Evolutionary conservation across 768 basidiomycete genomes (phyloP).

Genomic region (Boletus rubropictus): DNA sequence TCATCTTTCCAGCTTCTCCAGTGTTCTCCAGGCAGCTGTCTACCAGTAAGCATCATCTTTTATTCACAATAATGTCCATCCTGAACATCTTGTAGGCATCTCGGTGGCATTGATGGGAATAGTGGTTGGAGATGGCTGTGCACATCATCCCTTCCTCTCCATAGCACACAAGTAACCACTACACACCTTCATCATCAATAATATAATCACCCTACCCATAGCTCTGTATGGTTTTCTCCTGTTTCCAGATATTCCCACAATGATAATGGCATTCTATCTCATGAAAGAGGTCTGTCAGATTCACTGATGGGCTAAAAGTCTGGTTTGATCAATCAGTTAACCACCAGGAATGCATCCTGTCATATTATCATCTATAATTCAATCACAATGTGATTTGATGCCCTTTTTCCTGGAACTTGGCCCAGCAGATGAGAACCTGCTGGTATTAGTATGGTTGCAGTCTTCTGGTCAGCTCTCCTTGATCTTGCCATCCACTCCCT

Average conservation of each 20-base stretch:
- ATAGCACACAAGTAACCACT: neutral
- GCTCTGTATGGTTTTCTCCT: conserved; percentile 66
- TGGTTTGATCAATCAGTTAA: neutral
- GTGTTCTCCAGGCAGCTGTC: conserved; percentile 58
- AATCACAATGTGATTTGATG: conserved; percentile 38
- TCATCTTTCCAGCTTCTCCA: conserved; percentile 46
- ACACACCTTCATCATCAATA: conserved; percentile 59
- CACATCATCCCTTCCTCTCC: neutral
- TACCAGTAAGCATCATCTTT: conserved; percentile 41
- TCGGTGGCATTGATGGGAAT: conserved; percentile 46
- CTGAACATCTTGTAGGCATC: conserved; percentile 30
- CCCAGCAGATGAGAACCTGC: conserved; percentile 44
- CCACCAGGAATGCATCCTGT: conserved; percentile 49
- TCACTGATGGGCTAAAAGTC: neutral
- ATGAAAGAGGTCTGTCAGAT: conserved; percentile 42
- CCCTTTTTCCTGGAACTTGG: conserved; percentile 43
- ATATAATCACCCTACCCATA: conserved; percentile 66
- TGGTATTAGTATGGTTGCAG: conserved; percentile 72
- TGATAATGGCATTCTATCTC: conserved; percentile 60
- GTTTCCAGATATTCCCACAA: conserved; percentile 67
- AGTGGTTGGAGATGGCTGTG: conserved; percentile 69
- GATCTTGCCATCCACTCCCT: neutral
- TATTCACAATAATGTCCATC: neutral
- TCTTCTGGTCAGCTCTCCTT: conserved; percentile 40
- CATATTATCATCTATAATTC: conserved; percentile 41